phyloP scores from a whole-genome alignment of 2,329 filamentous ascomycete genomes.

The Cercospora nicotianae region DNA sequence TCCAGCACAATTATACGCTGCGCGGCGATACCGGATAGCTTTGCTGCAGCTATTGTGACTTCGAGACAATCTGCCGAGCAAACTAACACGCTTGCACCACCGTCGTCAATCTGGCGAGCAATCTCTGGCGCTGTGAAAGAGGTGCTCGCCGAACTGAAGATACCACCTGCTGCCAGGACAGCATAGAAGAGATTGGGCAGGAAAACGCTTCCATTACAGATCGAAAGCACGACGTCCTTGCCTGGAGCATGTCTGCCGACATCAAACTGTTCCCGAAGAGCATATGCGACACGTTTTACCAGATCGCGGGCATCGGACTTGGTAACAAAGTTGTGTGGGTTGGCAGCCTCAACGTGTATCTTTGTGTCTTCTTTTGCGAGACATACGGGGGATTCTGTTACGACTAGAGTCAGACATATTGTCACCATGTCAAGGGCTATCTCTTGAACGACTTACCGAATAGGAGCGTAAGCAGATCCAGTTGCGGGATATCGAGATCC shows the following conservation, averaged over 20 bases:
- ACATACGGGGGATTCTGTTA: constrained; percentile 23
- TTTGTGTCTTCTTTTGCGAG: constrained; percentile 50
- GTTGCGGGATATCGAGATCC: constrained; percentile 31
- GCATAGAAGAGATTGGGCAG: constrained; percentile 56
- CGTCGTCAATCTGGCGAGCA: constrained; percentile 48
- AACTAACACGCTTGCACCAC: constrained; percentile 44
- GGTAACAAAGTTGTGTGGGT: constrained; percentile 54
- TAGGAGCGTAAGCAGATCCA: constrained; percentile 43
- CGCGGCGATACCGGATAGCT: constrained; percentile 46
- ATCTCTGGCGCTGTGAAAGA: constrained; percentile 53
- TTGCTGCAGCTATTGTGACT: constrained; percentile 52
- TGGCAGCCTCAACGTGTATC: constrained; percentile 57
- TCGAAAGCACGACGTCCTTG: constrained; percentile 56
- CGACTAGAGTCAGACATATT: not conserved
- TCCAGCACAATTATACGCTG: constrained; percentile 54
- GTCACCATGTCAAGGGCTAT: not conserved
- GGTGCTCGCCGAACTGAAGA: constrained; percentile 56
- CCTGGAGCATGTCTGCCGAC: constrained; percentile 52
- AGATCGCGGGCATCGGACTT: constrained; percentile 52
- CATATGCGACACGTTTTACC: constrained; percentile 55
- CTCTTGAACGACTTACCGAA: constrained; percentile 36
- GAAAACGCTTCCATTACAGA: constrained; percentile 57
- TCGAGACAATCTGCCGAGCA: constrained; percentile 51
- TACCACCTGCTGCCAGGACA: constrained; percentile 58
- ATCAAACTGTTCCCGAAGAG: constrained; percentile 54